Evolutionary conservation across 345 rosid genomes (phyloP), one percentile per base, ranked within the genome.

Genomic region (Heritiera littoralis): DNA sequence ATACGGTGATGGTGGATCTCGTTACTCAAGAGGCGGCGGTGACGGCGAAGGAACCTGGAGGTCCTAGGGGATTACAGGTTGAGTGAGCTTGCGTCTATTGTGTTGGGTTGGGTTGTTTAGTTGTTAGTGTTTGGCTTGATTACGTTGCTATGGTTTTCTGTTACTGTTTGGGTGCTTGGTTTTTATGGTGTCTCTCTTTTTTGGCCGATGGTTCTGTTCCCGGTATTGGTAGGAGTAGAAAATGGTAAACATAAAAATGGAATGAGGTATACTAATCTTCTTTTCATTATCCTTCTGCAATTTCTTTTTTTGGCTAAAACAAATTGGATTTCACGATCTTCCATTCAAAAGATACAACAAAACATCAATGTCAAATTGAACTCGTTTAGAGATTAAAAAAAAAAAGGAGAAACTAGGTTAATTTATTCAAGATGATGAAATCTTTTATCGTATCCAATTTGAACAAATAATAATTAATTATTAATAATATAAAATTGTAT

Each of bases 1-100:
- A 0, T 77, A 82, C 1, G 85, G 86, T 0, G 87, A 51, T 0
- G 84, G 83, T 3, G 84, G 87, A 0, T 74, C 76, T 49, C 51
- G 78, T 0, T 76, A 75, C 51, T 56, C 66, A 0, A 64, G 51
- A 56, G 79, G 80, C 54, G 86, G 83, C 10, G 38, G 38, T 2
- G 38, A 35, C 2, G 1, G 38, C 1, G 85, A 82, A 1, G 85
- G 87, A 0, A 81, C 20, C 23, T 40, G 79, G 80, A 40, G 86
- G 83, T 28, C 49, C 14, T 76, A 35, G 2, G 11, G 3, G 38
- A 23, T 23, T 23, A 23, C 28, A 35, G 38, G 38, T 35, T 35
- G 14, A 70, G 1, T 6, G 48, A 35, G 7, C 38, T 63, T 55
- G 10, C 67, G 8, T 7, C 0, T 5, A 20, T 7, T 75, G 58